These are phyloP conservation scores for Cercophora scortea DNA, from an alignment of 495 filamentous ascomycete genomes.

Conservation along the genomic window DNA sequence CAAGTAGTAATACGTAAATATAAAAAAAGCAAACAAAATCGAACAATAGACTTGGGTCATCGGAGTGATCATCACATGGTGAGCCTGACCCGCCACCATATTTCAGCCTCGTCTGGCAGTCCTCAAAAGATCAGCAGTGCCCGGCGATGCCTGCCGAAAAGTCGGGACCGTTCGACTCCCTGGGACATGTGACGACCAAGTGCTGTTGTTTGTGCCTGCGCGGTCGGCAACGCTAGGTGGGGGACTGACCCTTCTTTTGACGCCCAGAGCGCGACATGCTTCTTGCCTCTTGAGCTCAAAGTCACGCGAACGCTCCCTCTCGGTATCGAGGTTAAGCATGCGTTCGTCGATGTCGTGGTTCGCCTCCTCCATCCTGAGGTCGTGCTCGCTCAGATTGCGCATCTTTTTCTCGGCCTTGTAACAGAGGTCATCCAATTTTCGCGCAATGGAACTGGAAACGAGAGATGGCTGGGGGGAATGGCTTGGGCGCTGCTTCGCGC, in stretches of 20 bases:
- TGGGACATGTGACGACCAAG: conserved; percentile 7
- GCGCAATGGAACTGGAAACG: conserved; percentile 10
- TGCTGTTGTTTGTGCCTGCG: not conserved
- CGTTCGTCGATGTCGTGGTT: conserved; percentile 27
- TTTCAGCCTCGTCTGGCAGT: conserved; percentile 7
- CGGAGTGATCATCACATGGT: not conserved
- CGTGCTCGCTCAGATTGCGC: conserved; percentile 18
- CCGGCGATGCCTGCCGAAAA: conserved; percentile 11
- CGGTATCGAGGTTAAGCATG: conserved; percentile 22
- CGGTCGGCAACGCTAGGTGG: conserved; percentile 3
- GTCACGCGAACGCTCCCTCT: conserved; percentile 29
- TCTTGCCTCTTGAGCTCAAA: conserved; percentile 35
- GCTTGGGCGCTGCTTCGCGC: conserved; percentile 18
- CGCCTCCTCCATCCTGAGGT: conserved; percentile 27
- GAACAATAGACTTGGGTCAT: not conserved
- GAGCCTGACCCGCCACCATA: not conserved
- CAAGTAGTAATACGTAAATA: not conserved
- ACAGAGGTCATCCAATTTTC: conserved; percentile 20
- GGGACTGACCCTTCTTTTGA: conserved; percentile 16
- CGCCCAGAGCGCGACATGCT: conserved; percentile 21
- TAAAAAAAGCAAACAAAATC: not conserved
- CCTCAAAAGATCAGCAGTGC: conserved; percentile 15
- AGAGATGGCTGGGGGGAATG: conserved; percentile 10
- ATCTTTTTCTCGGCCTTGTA: conserved; percentile 21
- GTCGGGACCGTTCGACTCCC: conserved; percentile 11